Evolutionary conservation across 1,284 basidiomycete species (phyloP), one percentile per base, ranked within the genome.

Genomic region (Ustilago cynodontis): DNA sequence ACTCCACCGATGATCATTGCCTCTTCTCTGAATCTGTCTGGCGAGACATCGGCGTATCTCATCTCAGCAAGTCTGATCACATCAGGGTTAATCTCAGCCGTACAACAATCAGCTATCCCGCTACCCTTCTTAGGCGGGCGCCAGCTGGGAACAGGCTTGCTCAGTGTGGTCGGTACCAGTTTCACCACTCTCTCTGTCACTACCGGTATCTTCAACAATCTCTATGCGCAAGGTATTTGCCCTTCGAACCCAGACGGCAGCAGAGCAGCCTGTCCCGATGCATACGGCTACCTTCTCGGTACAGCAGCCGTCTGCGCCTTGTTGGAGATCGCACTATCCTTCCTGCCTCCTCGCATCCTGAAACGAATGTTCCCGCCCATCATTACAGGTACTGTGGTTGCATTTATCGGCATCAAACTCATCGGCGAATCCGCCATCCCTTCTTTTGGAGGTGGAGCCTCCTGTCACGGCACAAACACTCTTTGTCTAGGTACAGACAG

Each of bases 161-260:
- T 94, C 59, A 91, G 91, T 5, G 93, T 94, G 2, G 93, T 94
- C n/a, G 93, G 93, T 10, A 94, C 93, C 0, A 92, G 91, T 80
- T 94, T 94, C 82, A 89, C 93, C 8, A 93, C 92, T 0, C 87
- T 94, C 16, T 91, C 90, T 51, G 93, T 92, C 1, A 92, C 91
- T 1, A 89, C 90, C 0, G 59, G 49, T 37, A 90, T 92, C 58
- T 91, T 91, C 81, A 85, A 90, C 71, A 89, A 91, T 5, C 90
- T 94, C 88, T 94, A 95, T 85, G 88, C 87, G 0, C 90, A 93
- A 65, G 93, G 93, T 1, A 93, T 91, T 1, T 95, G 93, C 85
- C 89, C 92, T 0, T 47, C 64, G n/a, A 89, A 88, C 6, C 85
- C 89, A 2, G 90, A 93, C 77, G 93, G 93, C 0, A 90, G 88